Base-by-base conservation (phyloP, 164 flowering plant genomes). In the Protea cynaroides region DNA sequence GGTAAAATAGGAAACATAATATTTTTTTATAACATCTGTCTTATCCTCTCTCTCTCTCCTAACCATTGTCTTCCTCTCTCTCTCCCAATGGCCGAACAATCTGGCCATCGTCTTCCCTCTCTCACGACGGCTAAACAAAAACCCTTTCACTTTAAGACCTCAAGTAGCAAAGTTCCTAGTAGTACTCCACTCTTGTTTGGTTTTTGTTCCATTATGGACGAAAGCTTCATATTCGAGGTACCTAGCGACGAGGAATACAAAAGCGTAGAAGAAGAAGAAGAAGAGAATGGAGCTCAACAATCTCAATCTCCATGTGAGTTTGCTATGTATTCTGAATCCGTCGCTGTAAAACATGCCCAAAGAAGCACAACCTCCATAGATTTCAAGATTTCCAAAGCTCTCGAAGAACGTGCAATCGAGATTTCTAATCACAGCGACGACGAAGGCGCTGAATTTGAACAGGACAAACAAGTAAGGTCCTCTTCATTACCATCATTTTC, bases 241-340 rank as follows among this genome's bases (percentile, higher is more conserved):
- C 79, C 87, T 4, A 90, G 93, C 73, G 96, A 87, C 68, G 88
- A 87, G 55, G 84, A 78, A 62, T 34, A 58, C 29, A 84, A 76
- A 19, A 59, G 43, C 14, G 69, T 61, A 56, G 75, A 62, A 69
- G 69, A 61, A 34, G 71, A 60, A 65, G 69, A 61, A 34, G 71
- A 71, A 15, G 69, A 46, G 23, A 67, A 56, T 36, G 80, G 67
- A 24, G 74, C 65, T 14, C 50, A 69, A 14, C 59, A 60, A 21
- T 69, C 72, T 13, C 94, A 90, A 57, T 87, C 96, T 9, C 94
- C 98, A 8, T 93, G 98, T 97, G 97, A 90, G 66, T 93, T 93
- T 66, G 80, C 85, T 21, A 64, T 86, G 0, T 87, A 82, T 74
- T 74, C 87, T 0, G 92, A 82, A 59, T 83, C 96, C 0, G 96